Percentiles rank a stretch among this genome's conserved stretches.
Conservation (phyloP, 805 yeast species). For the Huiozyma sinensis region DNA sequence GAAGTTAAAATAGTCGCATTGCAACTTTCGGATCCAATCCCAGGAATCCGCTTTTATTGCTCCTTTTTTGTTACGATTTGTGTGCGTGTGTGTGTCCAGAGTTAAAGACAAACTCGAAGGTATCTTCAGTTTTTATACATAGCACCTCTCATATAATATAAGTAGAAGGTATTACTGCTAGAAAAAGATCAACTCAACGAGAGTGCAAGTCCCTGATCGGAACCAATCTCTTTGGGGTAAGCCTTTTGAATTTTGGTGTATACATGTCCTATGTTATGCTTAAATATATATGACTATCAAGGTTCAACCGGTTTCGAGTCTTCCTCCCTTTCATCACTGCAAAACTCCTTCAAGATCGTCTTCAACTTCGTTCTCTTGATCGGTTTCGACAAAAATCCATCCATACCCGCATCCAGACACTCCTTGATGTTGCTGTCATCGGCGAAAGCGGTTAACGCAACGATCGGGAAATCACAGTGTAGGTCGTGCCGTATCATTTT, state of each 20-base stretch:
- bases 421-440: slow-evolving; percentile 82
- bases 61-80: too few relatives aligned
- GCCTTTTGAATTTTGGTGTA: neutral
- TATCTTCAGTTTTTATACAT: too few relatives aligned
- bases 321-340: slow-evolving; percentile 6
- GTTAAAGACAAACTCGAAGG: too few relatives aligned
- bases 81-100: neutral
- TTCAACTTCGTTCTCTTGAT: slow-evolving; percentile 60
- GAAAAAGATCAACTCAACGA: too few relatives aligned
- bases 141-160: too few relatives aligned
- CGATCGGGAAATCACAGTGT: slow-evolving; percentile 61
- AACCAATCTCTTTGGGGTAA: neutral
- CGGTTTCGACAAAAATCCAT: slow-evolving; percentile 84
- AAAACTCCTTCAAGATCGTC: slow-evolving; percentile 35
- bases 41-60: too few relatives aligned
- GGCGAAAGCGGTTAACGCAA: slow-evolving; percentile 92
- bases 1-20: slow-evolving; percentile 77
- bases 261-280: neutral
- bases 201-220: too few relatives aligned
- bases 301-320: neutral
- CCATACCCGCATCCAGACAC: slow-evolving; percentile 85
- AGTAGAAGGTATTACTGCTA: too few relatives aligned
- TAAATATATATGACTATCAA: neutral
- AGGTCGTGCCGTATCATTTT: slow-evolving; percentile 54
- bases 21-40: too few relatives aligned